Base-by-base conservation (phyloP, 2,329 filamentous ascomycete genomes). In the Aspergillus pseudoterreus region DNA sequence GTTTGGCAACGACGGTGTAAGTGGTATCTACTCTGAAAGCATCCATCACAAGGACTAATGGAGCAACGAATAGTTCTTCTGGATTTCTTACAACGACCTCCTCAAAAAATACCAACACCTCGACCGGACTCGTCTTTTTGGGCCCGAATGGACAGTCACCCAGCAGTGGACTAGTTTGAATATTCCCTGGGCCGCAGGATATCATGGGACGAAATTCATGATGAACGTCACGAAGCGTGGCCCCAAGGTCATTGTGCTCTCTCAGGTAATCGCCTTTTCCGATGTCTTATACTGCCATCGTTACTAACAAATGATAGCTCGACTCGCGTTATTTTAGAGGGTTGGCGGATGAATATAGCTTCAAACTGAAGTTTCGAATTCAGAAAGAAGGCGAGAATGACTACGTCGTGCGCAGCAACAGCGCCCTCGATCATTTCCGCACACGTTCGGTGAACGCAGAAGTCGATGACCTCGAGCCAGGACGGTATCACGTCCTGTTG, bases 391-490 rank as follows among this genome's bases (percentile, higher is more conserved):
- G 78, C n/a, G 79, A 83, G 47, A 75, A 79, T n/a, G 77, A 81
- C 36, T 83, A 82, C 56, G 78, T 82, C 42, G 78, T 82, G 10
- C 78, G 80, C 52, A 82, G 78, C 57, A 78, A 79, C 44, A 76
- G 71, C 8, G 78, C 75, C 32, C 15, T 42, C 39, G 39, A 42
- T 5, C 80, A 81, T 53, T 76, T 75, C 68, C 88, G 90, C 81
- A 83, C 78, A 19, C 84, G 90, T 6, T 88, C 86, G 1, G 85
- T 91, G 36, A 91, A 86, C 46, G 84, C 88, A 1, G 90, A 94
- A 66, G 77, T 94, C 8, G 78, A 30, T 30, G 27, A 85, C 33
- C 81, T 95, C 22, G 83, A 88, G 17, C 80, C 86, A 0, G 90
- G 90, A 10, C 83, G 81, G 41, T 95, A 95, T 69, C 83, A 82